These are phyloP conservation scores for Gaultheria prostrata DNA, from an alignment of 148 eudicot species.

Conservation along the genomic window DNA sequence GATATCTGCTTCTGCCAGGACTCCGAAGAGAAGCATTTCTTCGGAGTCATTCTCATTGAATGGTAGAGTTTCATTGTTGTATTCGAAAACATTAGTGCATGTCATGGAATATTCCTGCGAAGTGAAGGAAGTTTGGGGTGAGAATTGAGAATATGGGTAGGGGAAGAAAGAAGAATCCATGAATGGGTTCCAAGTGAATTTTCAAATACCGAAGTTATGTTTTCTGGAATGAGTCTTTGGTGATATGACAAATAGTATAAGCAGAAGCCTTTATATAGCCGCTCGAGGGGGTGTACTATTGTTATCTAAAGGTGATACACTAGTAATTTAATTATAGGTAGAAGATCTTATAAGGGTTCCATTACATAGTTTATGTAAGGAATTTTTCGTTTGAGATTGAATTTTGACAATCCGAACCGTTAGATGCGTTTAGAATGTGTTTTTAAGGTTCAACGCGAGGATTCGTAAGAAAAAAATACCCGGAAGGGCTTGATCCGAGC, in stretches of 20 bases:
- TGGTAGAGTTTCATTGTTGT: slow-evolving; percentile 1
- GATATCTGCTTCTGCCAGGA: neutral
- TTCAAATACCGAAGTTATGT: neutral
- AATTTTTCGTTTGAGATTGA: too few species aligned
- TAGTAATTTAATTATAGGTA: neutral
- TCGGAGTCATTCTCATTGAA: slow-evolving; percentile 11
- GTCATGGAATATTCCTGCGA: too few species aligned
- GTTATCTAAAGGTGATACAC: neutral
- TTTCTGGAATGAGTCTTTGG: neutral
- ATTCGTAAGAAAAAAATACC: too few species aligned
- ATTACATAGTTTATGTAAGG: too few species aligned
- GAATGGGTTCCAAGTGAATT: neutral
- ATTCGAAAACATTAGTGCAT: neutral
- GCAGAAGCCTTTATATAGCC: slow-evolving; percentile 10
- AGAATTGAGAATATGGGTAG: slow-evolving; percentile 5
- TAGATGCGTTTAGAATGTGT: too few species aligned
- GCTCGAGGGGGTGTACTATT: slow-evolving; percentile 2
- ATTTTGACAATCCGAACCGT: too few species aligned
- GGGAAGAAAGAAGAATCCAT: slow-evolving; percentile 5
- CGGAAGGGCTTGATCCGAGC: too few species aligned
- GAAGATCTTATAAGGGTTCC: too few species aligned
- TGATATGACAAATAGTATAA: neutral
- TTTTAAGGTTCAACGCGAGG: too few species aligned
- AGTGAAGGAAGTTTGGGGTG: slow-evolving; percentile 10
- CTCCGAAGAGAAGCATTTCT: slow-evolving; percentile 17